A percentile compares a stretch with the other conserved stretches of the same genome.
phyloP scores from a whole-genome alignment of 2,329 filamentous ascomycete genomes.

The Aspergillus novoparasiticus region DNA sequence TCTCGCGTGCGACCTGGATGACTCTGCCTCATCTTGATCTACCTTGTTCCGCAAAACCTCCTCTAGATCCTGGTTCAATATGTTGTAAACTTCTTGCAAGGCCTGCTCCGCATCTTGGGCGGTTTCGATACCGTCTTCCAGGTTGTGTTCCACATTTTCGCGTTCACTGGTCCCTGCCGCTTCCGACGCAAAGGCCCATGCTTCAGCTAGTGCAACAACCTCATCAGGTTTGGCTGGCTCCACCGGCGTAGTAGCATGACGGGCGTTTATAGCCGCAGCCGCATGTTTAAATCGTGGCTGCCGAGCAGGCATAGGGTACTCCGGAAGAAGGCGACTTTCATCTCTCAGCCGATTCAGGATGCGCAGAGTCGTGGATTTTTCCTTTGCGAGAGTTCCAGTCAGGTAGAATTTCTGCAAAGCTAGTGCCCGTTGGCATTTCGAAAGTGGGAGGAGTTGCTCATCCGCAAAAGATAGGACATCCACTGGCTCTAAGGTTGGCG shows the following conservation, averaged over 20 bases:
- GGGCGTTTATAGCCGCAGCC: constrained; percentile 29
- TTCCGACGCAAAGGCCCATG: constrained; percentile 44
- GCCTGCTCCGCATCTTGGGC: constrained; percentile 31
- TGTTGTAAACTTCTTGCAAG: constrained; percentile 35
- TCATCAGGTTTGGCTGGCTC: constrained; percentile 31
- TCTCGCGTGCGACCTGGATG: constrained; percentile 22
- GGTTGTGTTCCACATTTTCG: constrained; percentile 37
- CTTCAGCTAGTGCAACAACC: constrained; percentile 37
- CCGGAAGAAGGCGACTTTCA: constrained; percentile 47
- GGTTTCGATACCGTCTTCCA: constrained; percentile 34
- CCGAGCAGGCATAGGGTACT: constrained; percentile 40
- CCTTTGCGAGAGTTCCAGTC: constrained; percentile 40
- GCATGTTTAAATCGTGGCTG: constrained; percentile 41
- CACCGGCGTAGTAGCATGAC: constrained; percentile 17
- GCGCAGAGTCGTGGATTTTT: constrained; percentile 39
- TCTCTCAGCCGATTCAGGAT: constrained; percentile 43
- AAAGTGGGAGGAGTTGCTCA: constrained; percentile 37
- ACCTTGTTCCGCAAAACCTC: constrained; percentile 22
- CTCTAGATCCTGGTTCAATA: constrained; percentile 38
- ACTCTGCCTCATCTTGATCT: constrained; percentile 26
- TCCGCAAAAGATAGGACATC: constrained; percentile 36
- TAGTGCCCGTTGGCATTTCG: constrained; percentile 39
- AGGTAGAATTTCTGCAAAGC: constrained; percentile 42
- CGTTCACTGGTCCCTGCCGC: constrained; percentile 34
- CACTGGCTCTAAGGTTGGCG: constrained; percentile 26